Evolutionary conservation across 176 grass and related monocot species (phyloP).

Genomic region (Hsuehochloa calcarea): DNA sequence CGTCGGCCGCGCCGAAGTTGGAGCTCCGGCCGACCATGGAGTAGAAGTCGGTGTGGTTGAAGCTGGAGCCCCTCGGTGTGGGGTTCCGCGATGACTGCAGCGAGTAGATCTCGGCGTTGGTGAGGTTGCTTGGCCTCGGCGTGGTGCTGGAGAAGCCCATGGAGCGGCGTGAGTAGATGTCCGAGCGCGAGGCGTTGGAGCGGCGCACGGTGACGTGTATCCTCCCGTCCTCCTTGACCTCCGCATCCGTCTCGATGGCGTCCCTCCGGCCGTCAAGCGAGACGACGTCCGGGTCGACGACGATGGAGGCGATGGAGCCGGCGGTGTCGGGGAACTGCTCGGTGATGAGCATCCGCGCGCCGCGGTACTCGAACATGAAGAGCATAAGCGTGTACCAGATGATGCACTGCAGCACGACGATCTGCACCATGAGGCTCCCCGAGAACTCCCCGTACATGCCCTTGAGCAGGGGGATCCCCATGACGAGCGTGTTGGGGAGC

Average conservation of each 20-base stretch:
- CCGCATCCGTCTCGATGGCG: constrained; percentile 81
- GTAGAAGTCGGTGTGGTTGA: constrained; percentile 99
- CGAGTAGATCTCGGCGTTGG: constrained; percentile 99
- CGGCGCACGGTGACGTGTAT: constrained; percentile 88
- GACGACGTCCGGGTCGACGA: constrained; percentile 88
- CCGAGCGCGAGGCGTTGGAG: constrained; percentile 89
- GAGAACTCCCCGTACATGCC: constrained; percentile 96
- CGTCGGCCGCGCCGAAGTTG: constrained; percentile 82
- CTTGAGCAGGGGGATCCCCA: constrained; percentile 96
- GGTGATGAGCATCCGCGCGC: constrained; percentile 77
- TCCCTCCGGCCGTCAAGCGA: constrained; percentile 78
- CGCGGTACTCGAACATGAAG: constrained; percentile 98
- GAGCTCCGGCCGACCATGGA: constrained; percentile 95
- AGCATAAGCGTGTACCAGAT: constrained; percentile 99
- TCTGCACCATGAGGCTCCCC: constrained; percentile 92
- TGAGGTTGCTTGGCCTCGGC: constrained; percentile 84
- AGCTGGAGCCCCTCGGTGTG: constrained; percentile 88
- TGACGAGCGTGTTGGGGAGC: constrained; percentile 97
- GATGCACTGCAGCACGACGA: constrained; percentile 99
- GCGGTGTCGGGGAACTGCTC: constrained; percentile 99
- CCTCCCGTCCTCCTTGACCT: constrained; percentile 90
- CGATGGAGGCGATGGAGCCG: constrained; percentile 77
- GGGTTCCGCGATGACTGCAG: constrained; percentile 95
- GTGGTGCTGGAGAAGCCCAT: constrained; percentile 87
- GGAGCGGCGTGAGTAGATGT: constrained; percentile 84